A percentile compares a stretch with the other conserved stretches of the same genome.
Evolutionary conservation across 257 asterid genomes (phyloP).

Genomic region (Thymus quinquecostatus): DNA sequence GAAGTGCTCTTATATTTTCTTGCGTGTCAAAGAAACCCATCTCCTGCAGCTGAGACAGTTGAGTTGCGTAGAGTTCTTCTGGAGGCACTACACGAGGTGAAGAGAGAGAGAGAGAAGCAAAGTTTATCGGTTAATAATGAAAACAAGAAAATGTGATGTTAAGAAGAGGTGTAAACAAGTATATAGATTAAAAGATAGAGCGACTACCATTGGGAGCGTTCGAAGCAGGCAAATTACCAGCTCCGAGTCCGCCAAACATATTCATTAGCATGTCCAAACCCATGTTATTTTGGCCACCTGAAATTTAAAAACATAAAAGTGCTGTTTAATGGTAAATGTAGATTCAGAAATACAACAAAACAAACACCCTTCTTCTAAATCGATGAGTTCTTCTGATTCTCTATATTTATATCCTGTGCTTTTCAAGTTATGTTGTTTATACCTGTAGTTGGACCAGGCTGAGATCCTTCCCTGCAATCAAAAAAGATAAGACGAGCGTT

Average conservation of each 20-base stretch:
- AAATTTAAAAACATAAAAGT: neutral
- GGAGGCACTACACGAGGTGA: slow-evolving; percentile 46
- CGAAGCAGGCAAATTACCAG: slow-evolving; percentile 48
- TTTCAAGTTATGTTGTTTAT: slow-evolving; percentile 26
- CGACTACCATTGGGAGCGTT: slow-evolving; percentile 41
- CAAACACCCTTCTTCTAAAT: neutral
- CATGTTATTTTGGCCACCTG: slow-evolving; percentile 41
- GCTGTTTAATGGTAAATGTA: neutral
- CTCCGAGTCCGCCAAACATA: slow-evolving; percentile 64
- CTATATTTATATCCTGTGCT: neutral
- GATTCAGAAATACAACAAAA: neutral
- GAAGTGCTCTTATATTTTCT: slow-evolving; percentile 59
- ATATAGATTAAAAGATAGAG: neutral
- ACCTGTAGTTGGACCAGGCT: slow-evolving; percentile 44
- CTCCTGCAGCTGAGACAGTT: slow-evolving; percentile 62
- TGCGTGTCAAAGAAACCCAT: slow-evolving; percentile 67
- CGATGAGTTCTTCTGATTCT: neutral
- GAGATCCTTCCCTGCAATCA: slow-evolving; percentile 46
- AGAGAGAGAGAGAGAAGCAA: neutral
- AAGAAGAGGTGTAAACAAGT: neutral
- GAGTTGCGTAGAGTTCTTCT: slow-evolving; percentile 63
- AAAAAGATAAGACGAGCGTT: neutral
- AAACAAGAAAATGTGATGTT: neutral
- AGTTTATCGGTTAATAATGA: neutral
- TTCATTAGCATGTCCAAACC: slow-evolving; percentile 53